These are phyloP conservation scores for Mycena citricolor DNA, from an alignment of 1,284 basidiomycete genomes.

Conservation along the genomic window DNA sequence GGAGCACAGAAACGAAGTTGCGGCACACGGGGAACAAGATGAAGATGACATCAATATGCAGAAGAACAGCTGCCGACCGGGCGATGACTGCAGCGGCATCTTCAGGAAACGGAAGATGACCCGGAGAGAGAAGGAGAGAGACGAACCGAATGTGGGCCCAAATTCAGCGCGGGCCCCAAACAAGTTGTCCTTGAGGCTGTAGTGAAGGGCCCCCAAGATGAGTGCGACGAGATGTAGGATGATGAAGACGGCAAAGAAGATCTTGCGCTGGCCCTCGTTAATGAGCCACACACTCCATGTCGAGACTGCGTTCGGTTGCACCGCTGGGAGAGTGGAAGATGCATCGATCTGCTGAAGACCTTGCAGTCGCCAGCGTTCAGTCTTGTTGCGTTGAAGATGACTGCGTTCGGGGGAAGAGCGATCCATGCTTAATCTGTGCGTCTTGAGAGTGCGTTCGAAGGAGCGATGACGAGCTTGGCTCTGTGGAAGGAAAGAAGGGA, in stretches of 20 bases:
- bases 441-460: too few relatives aligned
- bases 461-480: too few relatives aligned
- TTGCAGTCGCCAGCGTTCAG: slow-evolving; percentile 27
- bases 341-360: slow-evolving; percentile 24
- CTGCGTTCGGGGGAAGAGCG: slow-evolving; percentile 43
- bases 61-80: slow-evolving; percentile 78
- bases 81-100: slow-evolving; percentile 62
- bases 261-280: slow-evolving; percentile 76
- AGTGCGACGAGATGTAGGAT: slow-evolving; percentile 75
- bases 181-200: slow-evolving; percentile 73
- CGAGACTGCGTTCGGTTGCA: slow-evolving; percentile 24
- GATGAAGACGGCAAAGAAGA: slow-evolving; percentile 78
- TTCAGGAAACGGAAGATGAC: slow-evolving; percentile 36
- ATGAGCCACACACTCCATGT: slow-evolving; percentile 81
- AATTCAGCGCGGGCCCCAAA: slow-evolving; percentile 60
- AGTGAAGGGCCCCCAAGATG: slow-evolving; percentile 73
- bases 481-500: too few relatives aligned
- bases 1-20: slow-evolving; percentile 84
- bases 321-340: not conserved
- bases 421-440: too few relatives aligned
- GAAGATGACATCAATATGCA: slow-evolving; percentile 87
- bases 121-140: slow-evolving; percentile 54
- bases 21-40: slow-evolving; percentile 91
- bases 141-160: slow-evolving; percentile 73
- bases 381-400: slow-evolving; percentile 29